Conservation (phyloP, 495 filamentous ascomycete genomes). For the Filosporella fistucella region DNA sequence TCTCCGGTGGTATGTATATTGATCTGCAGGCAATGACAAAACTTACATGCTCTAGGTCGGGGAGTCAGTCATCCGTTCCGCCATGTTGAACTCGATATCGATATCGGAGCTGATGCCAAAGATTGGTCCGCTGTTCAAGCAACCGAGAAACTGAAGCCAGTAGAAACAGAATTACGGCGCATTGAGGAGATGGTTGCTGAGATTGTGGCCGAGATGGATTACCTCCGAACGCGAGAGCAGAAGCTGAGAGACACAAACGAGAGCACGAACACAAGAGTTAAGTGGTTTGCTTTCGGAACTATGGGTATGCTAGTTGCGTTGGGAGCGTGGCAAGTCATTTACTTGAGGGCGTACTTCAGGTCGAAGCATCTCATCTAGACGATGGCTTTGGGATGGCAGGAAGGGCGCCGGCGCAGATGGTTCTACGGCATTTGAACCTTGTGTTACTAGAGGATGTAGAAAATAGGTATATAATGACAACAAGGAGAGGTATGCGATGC, state of each 20-base stretch:
- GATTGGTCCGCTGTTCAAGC: conserved; percentile 97
- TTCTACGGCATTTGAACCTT: conserved; percentile 16
- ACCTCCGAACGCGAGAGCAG: conserved; percentile 86
- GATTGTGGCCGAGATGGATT: conserved; percentile 85
- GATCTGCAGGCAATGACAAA: background rate
- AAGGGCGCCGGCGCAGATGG: conserved; percentile 1
- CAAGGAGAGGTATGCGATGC: too few species aligned
- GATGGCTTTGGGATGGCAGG: background rate
- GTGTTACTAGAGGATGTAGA: conserved; percentile 22
- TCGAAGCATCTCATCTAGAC: conserved; percentile 83
- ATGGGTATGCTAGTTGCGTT: conserved; percentile 89
- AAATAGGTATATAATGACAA: conserved; percentile 25
- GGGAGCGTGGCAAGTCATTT: conserved; percentile 96
- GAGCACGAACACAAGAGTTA: conserved; percentile 97
- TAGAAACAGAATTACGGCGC: conserved; percentile 91
- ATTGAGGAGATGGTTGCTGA: conserved; percentile 84
- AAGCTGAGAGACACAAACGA: conserved; percentile 97
- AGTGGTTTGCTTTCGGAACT: conserved; percentile 95
- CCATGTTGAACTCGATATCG: conserved; percentile 91
- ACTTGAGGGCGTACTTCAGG: conserved; percentile 95
- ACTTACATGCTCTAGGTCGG: conserved; percentile 23
- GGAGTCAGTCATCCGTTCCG: conserved; percentile 58
- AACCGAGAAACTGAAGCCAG: conserved; percentile 94
- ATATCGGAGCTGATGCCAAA: conserved; percentile 96
- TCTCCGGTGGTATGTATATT: conserved; percentile 52